Conservation (phyloP, 345 rosid species). For the Gossypium sturtianum region DNA sequence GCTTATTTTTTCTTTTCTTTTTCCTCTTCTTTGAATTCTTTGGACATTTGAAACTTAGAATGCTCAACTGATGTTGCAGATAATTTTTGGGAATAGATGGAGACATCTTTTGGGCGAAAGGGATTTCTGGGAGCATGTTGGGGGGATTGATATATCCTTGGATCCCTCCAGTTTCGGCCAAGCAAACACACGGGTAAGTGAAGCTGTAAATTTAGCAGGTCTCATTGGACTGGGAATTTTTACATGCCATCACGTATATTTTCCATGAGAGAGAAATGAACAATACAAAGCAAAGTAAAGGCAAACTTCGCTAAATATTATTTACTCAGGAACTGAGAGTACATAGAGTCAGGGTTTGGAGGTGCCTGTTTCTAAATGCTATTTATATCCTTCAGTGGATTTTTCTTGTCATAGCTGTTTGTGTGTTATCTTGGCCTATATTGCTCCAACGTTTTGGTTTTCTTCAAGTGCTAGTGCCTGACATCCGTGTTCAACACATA, state of each 20-base stretch:
- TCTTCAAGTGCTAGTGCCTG: neutral
- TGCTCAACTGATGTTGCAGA: conserved; percentile 39
- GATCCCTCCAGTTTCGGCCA: conserved; percentile 96
- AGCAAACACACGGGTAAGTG: conserved; percentile 76
- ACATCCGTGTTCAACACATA: neutral
- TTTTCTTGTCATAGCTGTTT: neutral
- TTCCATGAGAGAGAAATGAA: neutral
- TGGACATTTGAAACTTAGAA: conserved; percentile 6
- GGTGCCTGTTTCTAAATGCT: neutral
- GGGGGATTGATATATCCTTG: conserved; percentile 86
- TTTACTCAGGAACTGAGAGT: neutral
- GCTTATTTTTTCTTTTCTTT: neutral
- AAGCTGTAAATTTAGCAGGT: neutral
- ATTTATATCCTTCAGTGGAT: neutral
- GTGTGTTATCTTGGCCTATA: neutral
- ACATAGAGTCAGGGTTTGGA: neutral
- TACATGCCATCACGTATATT: neutral
- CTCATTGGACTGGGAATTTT: neutral
- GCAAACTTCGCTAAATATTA: neutral
- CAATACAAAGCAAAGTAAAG: neutral
- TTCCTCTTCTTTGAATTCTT: neutral
- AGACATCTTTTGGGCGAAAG: conserved; percentile 87
- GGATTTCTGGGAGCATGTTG: conserved; percentile 93
- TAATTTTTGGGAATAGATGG: conserved; percentile 94
- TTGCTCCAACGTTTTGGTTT: neutral